Evolutionary conservation across 495 filamentous ascomycete species (phyloP).

Genomic region (Xylaria acuta): DNA sequence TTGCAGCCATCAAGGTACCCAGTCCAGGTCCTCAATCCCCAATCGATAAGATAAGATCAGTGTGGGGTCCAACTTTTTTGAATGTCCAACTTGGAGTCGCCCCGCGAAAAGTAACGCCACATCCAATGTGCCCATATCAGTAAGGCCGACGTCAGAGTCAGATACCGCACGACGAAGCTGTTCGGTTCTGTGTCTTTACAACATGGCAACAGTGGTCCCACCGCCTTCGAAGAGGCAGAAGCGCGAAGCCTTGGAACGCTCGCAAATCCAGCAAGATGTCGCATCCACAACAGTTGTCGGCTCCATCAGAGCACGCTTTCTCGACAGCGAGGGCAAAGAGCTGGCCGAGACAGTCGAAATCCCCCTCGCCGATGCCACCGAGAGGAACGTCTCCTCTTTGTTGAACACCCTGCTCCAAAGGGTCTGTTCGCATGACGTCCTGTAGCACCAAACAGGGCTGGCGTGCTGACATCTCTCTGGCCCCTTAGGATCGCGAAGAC

Average conservation of each 20-base stretch:
- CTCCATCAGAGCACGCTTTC: conserved; percentile 83
- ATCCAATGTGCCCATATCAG: background rate
- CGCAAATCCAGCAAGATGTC: conserved; percentile 77
- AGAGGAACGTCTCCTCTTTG: conserved; percentile 90
- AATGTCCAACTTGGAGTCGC: conserved; percentile 14
- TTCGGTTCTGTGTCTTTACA: conserved; percentile 9
- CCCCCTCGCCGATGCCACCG: conserved; percentile 81
- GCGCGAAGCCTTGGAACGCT: conserved; percentile 73
- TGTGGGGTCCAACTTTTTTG: conserved; percentile 33
- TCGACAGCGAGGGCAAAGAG: conserved; percentile 77
- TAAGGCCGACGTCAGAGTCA: background rate
- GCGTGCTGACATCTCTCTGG: conserved; percentile 25
- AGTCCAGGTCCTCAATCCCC: background rate
- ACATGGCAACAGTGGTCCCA: conserved; percentile 87
- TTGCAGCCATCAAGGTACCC: conserved; percentile 19
- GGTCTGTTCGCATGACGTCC: conserved; percentile 56
- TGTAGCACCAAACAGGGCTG: background rate
- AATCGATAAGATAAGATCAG: conserved; percentile 27
- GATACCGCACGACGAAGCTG: background rate
- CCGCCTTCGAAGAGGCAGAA: conserved; percentile 92
- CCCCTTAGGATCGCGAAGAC: conserved; percentile 67
- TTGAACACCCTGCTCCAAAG: conserved; percentile 86
- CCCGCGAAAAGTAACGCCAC: conserved; percentile 29
- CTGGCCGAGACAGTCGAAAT: conserved; percentile 73
- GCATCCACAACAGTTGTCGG: conserved; percentile 72